Evolutionary conservation across 345 rosid species (phyloP).

Genomic region (Gossypium longicalyx): DNA sequence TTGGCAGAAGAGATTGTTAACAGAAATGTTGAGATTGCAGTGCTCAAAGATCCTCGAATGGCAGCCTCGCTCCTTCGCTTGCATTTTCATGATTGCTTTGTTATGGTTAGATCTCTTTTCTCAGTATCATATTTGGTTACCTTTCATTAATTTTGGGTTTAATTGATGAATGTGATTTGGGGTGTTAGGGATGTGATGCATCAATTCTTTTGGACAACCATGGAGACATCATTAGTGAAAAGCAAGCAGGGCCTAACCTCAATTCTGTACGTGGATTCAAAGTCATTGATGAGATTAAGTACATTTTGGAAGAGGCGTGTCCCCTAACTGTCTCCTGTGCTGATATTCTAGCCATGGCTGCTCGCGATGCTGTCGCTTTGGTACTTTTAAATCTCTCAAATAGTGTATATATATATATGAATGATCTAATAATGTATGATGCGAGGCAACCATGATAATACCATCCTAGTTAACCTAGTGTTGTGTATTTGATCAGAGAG

Average conservation of each 20-base stretch:
- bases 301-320: constrained; percentile 66
- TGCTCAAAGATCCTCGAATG: constrained; percentile 65
- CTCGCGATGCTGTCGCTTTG: constrained; percentile 58
- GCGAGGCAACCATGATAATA: background rate
- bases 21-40: constrained; percentile 47
- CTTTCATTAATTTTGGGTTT: background rate
- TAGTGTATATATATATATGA: background rate
- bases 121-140: background rate
- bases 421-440: background rate
- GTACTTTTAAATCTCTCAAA: background rate
- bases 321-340: constrained; percentile 75
- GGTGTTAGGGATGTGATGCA: constrained; percentile 30
- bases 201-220: constrained; percentile 33
- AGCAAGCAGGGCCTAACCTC: constrained; percentile 59
- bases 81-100: constrained; percentile 86
- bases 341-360: constrained; percentile 65
- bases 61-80: constrained; percentile 81
- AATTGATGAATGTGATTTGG: background rate
- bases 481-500: constrained; percentile 41
- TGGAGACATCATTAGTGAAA: constrained; percentile 64
- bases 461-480: background rate
- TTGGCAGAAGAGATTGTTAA: constrained; percentile 60
- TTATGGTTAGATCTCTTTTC: constrained; percentile 37
- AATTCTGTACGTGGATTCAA: constrained; percentile 68
- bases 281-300: constrained; percentile 67